These are phyloP conservation scores for Globisporangium splendens DNA, from an alignment of 352 stramenopile genomes.

Conservation along the genomic window DNA sequence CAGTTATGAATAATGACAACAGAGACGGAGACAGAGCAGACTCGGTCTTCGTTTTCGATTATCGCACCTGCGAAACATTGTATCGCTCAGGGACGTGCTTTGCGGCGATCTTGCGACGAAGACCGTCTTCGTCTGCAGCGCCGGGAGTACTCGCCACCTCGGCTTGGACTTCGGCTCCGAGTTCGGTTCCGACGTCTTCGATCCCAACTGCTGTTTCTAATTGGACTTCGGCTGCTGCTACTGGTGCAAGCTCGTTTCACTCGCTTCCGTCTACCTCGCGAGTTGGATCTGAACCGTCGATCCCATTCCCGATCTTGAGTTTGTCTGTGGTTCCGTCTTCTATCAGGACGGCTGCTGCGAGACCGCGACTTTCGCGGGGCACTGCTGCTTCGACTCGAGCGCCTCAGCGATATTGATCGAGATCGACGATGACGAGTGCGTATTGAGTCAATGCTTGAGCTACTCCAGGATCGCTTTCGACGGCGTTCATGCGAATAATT, in stretches of 20 bases:
- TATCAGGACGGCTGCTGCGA: background rate
- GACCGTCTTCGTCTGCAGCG: background rate
- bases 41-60: background rate
- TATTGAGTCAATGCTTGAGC: slow-evolving; percentile 1
- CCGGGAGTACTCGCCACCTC: background rate
- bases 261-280: background rate
- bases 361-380: slow-evolving; percentile 2
- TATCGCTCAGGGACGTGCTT: background rate
- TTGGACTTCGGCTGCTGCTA: slow-evolving; percentile 9
- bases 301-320: background rate
- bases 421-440: background rate
- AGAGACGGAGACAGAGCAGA: background rate
- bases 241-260: background rate
- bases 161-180: background rate
- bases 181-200: slow-evolving; percentile 10
- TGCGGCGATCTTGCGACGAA: background rate
- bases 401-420: slow-evolving; percentile 11
- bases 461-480: background rate
- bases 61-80: background rate
- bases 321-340: background rate
- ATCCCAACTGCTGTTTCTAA: background rate
- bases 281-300: background rate
- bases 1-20: background rate
- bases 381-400: slow-evolving; percentile 16
- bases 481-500: background rate